Evolutionary conservation across 441 rosid genomes (phyloP), one percentile per base, ranked within the genome.

Genomic region (Erysimum cheiri): DNA sequence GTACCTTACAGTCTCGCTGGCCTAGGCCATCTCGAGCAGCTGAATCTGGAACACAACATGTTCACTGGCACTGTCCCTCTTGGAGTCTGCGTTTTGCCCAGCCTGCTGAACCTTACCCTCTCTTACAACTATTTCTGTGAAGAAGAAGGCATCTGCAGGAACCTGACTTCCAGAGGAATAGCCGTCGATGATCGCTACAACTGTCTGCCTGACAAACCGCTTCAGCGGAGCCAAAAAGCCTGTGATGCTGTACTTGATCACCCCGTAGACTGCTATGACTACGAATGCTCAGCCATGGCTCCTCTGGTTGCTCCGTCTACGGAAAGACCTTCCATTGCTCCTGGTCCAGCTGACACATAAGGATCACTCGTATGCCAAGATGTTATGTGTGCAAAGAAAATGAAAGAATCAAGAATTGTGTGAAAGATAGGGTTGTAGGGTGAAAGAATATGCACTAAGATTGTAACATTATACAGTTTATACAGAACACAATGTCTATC

Each of bases 1-100:
- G 78, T 90, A 41, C 97, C 98, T 49, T 84, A 85, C 40, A 85
- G 91, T 76, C 54, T 91, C 15, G 85, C 88, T 8, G 98, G 88
- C 41, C 69, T 87, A 65, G 78, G 85, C 40, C 83, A 85, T 66
- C 55, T 94, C 73, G 96, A 91, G 83, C 86, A 56, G 57, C 78
- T 94, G 32, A 80, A 91, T 62, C 49, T 91, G 12, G 96, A 81
- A 5, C 85, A 91, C 49, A 94, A 94, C 74, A 70, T 71, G 88
- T 71, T 94, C 83, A 85, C 80, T 11, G 97, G 97, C 43, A 17
- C 75, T 63, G 77, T 94, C 24, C 83, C 84, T 6, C 76, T 81
- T 35, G 90, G 97, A 41, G 82, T 92, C 40, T 79, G 90, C 66
- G 44, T 81, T 52, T 77, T 94, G 24, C 96, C 99, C 24, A 86